These are phyloP conservation scores for Leccinum solheimii DNA, from an alignment of 1,284 basidiomycete genomes.

Conservation along the genomic window DNA sequence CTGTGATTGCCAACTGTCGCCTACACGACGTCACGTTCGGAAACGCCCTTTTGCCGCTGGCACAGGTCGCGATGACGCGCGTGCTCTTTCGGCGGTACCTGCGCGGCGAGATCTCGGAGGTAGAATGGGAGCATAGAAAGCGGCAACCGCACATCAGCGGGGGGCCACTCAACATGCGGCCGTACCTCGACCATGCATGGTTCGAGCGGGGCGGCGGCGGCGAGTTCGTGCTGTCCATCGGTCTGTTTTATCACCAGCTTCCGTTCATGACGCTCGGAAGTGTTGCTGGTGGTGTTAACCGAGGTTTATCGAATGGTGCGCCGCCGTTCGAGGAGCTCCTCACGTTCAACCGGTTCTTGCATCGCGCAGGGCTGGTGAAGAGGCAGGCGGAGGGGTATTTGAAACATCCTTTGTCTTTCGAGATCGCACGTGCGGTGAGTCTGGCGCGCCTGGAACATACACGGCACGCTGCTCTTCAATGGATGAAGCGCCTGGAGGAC, in stretches of 20 bases:
- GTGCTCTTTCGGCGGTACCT: constrained; percentile 47
- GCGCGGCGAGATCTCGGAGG: constrained; percentile 45
- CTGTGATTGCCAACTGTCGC: constrained; percentile 42
- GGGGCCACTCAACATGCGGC: constrained; percentile 50
- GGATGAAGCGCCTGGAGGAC: constrained; percentile 5
- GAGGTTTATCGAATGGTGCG: constrained; percentile 34
- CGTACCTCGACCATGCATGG: constrained; percentile 52
- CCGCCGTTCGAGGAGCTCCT: constrained; percentile 38
- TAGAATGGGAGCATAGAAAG: constrained; percentile 55
- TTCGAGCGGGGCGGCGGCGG: constrained; percentile 42
- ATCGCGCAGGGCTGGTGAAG: not conserved
- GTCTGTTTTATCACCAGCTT: constrained; percentile 45
- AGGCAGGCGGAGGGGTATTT: not conserved
- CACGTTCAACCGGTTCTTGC: not conserved
- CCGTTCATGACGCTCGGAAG: constrained; percentile 52
- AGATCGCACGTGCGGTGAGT: constrained; percentile 20
- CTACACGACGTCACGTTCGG: constrained; percentile 49
- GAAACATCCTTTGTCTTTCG: not conserved
- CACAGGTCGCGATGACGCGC: constrained; percentile 56
- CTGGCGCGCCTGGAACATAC: constrained; percentile 29
- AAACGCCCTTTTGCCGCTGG: constrained; percentile 48
- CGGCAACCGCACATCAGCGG: constrained; percentile 49
- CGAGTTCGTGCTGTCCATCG: constrained; percentile 38
- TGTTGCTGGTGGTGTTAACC: not conserved
- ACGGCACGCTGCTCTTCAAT: constrained; percentile 21